phyloP scores from a whole-genome alignment of 2,329 filamentous ascomycete genomes.

The Paecilomyces formosus region DNA sequence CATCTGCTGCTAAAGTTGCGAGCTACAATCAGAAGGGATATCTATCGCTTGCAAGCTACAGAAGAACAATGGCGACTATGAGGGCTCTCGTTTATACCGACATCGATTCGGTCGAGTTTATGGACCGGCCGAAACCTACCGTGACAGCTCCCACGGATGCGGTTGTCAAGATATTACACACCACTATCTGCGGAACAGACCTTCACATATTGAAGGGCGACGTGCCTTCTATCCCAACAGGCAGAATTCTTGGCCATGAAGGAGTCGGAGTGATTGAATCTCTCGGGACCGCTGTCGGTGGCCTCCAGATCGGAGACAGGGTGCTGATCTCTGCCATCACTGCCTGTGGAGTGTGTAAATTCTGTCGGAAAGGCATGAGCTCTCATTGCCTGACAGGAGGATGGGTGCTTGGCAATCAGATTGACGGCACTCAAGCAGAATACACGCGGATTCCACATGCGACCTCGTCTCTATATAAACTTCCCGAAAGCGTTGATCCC shows the following conservation, averaged over 20 bases:
- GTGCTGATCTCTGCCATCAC: conserved; percentile 49
- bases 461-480: conserved; percentile 36
- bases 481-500: conserved; percentile 38
- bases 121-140: conserved; percentile 34
- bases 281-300: conserved; percentile 37
- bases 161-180: conserved; percentile 39
- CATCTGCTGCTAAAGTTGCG: not conserved
- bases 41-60: not conserved
- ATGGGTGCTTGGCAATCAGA: conserved; percentile 48
- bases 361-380: conserved; percentile 46
- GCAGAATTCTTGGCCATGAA: conserved; percentile 47
- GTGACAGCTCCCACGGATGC: conserved; percentile 38
- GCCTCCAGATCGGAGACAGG: conserved; percentile 43
- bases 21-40: not conserved
- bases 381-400: conserved; percentile 49
- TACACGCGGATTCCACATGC: conserved; percentile 48
- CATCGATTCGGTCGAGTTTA: conserved; percentile 15
- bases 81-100: conserved; percentile 38
- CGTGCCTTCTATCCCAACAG: conserved; percentile 40
- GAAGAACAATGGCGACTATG: conserved; percentile 23
- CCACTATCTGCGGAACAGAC: conserved; percentile 48
- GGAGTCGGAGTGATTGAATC: conserved; percentile 45
- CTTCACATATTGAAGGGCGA: conserved; percentile 48
- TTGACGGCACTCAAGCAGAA: conserved; percentile 49
- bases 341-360: conserved; percentile 44